Evolutionary conservation across 2,329 filamentous ascomycete genomes (phyloP).

Genomic region (Atkinsonella hypoxylon): DNA sequence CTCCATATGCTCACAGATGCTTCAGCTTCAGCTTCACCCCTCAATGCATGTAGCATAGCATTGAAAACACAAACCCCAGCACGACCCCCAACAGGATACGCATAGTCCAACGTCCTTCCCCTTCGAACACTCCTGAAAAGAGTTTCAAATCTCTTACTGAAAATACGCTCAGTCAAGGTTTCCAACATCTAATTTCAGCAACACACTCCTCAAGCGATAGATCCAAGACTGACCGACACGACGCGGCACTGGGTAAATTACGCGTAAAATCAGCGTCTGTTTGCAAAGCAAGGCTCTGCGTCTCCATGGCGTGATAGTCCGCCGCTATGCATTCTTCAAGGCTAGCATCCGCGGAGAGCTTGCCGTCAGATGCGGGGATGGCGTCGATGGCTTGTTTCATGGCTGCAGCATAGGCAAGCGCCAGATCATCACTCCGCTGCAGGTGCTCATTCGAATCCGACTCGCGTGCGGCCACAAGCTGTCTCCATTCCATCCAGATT

Average conservation of each 20-base stretch:
- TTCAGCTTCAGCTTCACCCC: too few relatives aligned
- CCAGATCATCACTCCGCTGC: slow-evolving; percentile 5
- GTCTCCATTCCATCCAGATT: slow-evolving; percentile 20
- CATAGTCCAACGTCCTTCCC: neutral
- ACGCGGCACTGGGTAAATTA: neutral
- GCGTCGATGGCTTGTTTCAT: slow-evolving; percentile 5
- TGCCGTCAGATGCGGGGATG: slow-evolving; percentile 2
- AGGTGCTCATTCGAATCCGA: too few relatives aligned
- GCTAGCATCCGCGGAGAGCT: slow-evolving; percentile 1
- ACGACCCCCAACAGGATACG: too few relatives aligned
- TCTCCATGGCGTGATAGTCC: slow-evolving; percentile 12
- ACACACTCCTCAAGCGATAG: slow-evolving; percentile 6
- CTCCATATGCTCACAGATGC: too few relatives aligned
- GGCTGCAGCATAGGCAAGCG: slow-evolving; percentile 5
- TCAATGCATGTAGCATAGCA: too few relatives aligned
- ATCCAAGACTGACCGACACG: slow-evolving; percentile 1
- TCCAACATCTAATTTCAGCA: neutral
- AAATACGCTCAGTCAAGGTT: neutral
- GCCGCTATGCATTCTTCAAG: slow-evolving; percentile 10
- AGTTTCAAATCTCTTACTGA: neutral
- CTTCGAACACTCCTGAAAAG: neutral
- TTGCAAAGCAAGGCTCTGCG: slow-evolving; percentile 6
- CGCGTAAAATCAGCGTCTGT: neutral
- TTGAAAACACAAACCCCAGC: too few relatives aligned
- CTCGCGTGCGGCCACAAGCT: slow-evolving; percentile 2